A percentile compares a stretch with the other conserved stretches of the same genome.
These are phyloP conservation scores for Panaeolus papilionaceus DNA, from an alignment of 768 basidiomycete genomes.

Conservation along the genomic window DNA sequence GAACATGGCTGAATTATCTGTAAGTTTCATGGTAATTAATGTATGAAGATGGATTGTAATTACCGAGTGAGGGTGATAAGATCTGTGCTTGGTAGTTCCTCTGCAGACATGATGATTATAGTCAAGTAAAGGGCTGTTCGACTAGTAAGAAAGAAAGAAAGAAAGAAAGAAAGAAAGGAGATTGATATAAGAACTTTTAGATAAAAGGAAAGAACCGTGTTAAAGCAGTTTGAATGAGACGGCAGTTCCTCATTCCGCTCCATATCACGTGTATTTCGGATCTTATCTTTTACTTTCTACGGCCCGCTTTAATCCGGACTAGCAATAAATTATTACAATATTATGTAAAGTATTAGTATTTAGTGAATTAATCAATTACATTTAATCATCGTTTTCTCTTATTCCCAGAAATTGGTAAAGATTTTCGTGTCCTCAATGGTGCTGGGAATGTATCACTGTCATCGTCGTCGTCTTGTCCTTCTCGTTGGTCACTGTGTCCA, in stretches of 20 bases:
- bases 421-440: constrained; percentile 70
- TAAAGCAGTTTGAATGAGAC: background rate
- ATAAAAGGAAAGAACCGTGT: constrained; percentile 6
- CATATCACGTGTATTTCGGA: constrained; percentile 40
- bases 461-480: constrained; percentile 53
- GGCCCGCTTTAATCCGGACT: constrained; percentile 16
- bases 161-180: constrained; percentile 20
- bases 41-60: constrained; percentile 26
- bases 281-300: constrained; percentile 25
- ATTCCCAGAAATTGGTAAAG: constrained; percentile 50
- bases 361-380: constrained; percentile 16
- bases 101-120: constrained; percentile 47
- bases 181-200: constrained; percentile 15
- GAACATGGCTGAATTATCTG: constrained; percentile 71
- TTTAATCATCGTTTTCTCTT: constrained; percentile 70
- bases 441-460: constrained; percentile 79
- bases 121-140: constrained; percentile 23
- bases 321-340: constrained; percentile 18
- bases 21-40: constrained; percentile 20
- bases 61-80: constrained; percentile 94
- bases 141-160: background rate
- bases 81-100: constrained; percentile 82
- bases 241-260: constrained; percentile 23
- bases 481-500: constrained; percentile 28
- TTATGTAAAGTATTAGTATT: background rate